These are phyloP conservation scores for Ustilago curta DNA, from an alignment of 1,284 basidiomycete species.

Conservation along the genomic window DNA sequence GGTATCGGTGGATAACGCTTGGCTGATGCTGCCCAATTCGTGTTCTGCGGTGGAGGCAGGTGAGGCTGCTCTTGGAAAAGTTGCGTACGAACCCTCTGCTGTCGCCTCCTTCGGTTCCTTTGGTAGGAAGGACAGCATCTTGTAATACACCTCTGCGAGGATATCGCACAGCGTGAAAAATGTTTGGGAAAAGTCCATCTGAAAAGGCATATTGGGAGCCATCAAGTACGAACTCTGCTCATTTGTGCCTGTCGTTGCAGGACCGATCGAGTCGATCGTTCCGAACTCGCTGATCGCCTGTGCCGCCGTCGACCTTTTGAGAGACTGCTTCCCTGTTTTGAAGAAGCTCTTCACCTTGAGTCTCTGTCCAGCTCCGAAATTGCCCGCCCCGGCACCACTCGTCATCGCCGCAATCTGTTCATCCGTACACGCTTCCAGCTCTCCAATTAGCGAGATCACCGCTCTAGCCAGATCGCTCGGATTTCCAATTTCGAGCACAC, in stretches of 20 bases:
- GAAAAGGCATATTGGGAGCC: constrained; percentile 74
- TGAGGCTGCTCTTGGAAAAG: constrained; percentile 15
- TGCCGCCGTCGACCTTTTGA: constrained; percentile 36
- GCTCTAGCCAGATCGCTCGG: constrained; percentile 45
- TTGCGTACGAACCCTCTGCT: constrained; percentile 1
- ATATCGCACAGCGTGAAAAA: constrained; percentile 62
- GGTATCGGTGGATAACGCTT: constrained; percentile 8
- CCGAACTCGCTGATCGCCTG: constrained; percentile 49
- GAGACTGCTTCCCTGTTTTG: constrained; percentile 41
- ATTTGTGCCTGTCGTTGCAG: constrained; percentile 19
- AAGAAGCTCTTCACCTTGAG: constrained; percentile 53
- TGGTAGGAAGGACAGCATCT: constrained; percentile 47
- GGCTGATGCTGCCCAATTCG: constrained; percentile 22
- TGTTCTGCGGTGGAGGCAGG: constrained; percentile 21
- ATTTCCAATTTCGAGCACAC: constrained; percentile 45
- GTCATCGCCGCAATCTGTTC: constrained; percentile 35
- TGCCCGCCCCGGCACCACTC: constrained; percentile 15
- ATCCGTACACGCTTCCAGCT: constrained; percentile 50
- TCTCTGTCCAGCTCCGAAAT: constrained; percentile 23
- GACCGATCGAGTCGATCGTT: constrained; percentile 24
- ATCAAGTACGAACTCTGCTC: constrained; percentile 78
- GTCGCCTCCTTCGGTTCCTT: constrained; percentile 8
- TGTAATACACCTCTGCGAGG: constrained; percentile 57
- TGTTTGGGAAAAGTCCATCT: constrained; percentile 57
- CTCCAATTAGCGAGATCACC: constrained; percentile 48